phyloP scores from a whole-genome alignment of 2,329 filamentous ascomycete species.

The Cryphonectria carpinicola region DNA sequence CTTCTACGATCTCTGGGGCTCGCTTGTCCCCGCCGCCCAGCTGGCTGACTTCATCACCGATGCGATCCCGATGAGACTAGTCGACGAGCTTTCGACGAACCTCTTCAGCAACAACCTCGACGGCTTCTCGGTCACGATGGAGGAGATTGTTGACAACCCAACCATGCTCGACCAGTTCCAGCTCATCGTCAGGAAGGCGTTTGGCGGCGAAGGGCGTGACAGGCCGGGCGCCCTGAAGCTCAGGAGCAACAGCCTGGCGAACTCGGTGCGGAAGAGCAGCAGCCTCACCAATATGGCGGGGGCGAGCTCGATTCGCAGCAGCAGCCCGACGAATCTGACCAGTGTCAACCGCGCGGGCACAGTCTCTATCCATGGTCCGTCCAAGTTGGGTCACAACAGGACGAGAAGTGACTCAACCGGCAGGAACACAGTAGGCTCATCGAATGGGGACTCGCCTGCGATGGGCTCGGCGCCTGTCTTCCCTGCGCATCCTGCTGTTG shows the following conservation, averaged over 20 bases:
- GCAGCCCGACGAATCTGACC: slow-evolving; percentile 5
- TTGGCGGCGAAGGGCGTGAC: slow-evolving; percentile 30
- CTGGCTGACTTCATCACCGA: slow-evolving; percentile 50
- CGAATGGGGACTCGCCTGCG: slow-evolving; percentile 17
- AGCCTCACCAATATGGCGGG: slow-evolving; percentile 20
- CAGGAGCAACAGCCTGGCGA: slow-evolving; percentile 30
- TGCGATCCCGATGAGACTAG: slow-evolving; percentile 21
- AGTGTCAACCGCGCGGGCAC: slow-evolving; percentile 23
- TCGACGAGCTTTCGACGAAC: slow-evolving; percentile 43
- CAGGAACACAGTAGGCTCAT: slow-evolving; percentile 18
- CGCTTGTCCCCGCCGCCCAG: slow-evolving; percentile 52
- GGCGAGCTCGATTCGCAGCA: slow-evolving; percentile 12
- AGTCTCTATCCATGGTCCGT: slow-evolving; percentile 22
- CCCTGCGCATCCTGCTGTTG: slow-evolving; percentile 25
- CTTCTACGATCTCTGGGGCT: slow-evolving; percentile 57
- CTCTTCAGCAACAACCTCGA: slow-evolving; percentile 42
- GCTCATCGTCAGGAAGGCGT: slow-evolving; percentile 40
- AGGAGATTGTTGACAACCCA: slow-evolving; percentile 55
- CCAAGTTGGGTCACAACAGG: slow-evolving; percentile 23
- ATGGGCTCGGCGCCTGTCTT: slow-evolving; percentile 17
- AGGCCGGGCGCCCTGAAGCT: slow-evolving; percentile 15
- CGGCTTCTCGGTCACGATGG: slow-evolving; percentile 46
- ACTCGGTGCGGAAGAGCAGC: slow-evolving; percentile 29
- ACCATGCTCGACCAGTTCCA: slow-evolving; percentile 56
- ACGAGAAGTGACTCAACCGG: slow-evolving; percentile 27